phyloP scores from a whole-genome alignment of 208 protist genomes.

The Kentomonas sorsogonicus region DNA sequence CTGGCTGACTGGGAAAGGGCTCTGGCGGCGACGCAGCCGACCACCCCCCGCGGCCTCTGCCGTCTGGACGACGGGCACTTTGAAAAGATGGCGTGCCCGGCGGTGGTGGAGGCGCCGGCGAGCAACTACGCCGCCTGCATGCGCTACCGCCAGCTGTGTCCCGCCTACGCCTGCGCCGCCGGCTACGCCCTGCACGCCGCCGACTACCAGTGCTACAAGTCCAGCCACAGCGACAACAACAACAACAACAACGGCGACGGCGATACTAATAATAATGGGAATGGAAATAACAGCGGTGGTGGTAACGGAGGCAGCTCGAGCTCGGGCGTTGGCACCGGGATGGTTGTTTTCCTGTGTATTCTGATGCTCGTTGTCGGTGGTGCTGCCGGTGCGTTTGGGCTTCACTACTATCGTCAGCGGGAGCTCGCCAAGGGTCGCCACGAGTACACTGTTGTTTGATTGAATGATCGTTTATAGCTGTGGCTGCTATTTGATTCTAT shows the following conservation, averaged over 20 bases:
- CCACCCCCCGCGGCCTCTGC: slow-evolving; percentile 42
- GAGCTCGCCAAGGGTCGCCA: neutral
- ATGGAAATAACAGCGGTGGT: too few relatives aligned
- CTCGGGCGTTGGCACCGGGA: neutral
- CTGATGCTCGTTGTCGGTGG: neutral
- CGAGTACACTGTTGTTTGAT: neutral
- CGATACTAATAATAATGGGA: slow-evolving; percentile 17
- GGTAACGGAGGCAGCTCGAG: too few relatives aligned
- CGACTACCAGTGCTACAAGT: slow-evolving; percentile 24
- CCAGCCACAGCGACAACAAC: slow-evolving; percentile 9
- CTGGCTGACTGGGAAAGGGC: slow-evolving; percentile 45
- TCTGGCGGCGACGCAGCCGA: slow-evolving; percentile 39
- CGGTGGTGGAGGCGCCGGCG: slow-evolving; percentile 7
- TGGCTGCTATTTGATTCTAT: too few relatives aligned
- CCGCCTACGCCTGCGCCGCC: slow-evolving; percentile 27
- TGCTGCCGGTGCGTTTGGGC: neutral
- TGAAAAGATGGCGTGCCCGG: slow-evolving; percentile 32
- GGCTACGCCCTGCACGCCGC: slow-evolving; percentile 31
- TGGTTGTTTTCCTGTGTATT: neutral
- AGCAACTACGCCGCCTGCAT: slow-evolving; percentile 24
- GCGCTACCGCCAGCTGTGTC: slow-evolving; percentile 36
- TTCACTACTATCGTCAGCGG: neutral
- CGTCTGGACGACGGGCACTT: slow-evolving; percentile 38
- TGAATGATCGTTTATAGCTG: too few relatives aligned
- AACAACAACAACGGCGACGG: neutral